Conservation (phyloP, 345 rosid genomes). For the Eucalyptus cloeziana region DNA sequence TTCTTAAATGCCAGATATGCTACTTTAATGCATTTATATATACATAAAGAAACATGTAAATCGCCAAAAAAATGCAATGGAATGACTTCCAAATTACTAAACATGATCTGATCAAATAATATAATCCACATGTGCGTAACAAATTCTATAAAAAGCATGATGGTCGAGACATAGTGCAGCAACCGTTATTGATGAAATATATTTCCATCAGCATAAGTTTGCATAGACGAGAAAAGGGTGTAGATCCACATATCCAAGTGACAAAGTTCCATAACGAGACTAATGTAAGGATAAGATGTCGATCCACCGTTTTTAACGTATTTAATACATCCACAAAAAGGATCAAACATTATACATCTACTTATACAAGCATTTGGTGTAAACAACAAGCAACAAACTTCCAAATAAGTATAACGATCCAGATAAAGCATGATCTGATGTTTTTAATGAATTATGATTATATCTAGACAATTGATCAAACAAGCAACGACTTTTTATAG, state of each 20-base stretch:
- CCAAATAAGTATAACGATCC: background rate
- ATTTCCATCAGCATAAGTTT: background rate
- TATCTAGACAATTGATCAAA: background rate
- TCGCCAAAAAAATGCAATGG: background rate
- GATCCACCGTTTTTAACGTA: background rate
- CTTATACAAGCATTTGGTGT: background rate
- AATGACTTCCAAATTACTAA: background rate
- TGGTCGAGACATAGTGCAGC: background rate
- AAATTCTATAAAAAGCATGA: background rate
- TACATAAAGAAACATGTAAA: background rate
- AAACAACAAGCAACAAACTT: background rate
- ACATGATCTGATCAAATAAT: background rate
- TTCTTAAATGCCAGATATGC: background rate
- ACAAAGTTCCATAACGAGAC: background rate
- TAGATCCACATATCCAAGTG: background rate
- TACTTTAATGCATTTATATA: background rate
- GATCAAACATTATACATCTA: background rate
- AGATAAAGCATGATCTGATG: background rate
- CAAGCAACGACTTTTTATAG: background rate
- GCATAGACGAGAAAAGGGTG: background rate
- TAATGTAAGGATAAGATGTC: background rate
- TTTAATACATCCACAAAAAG: background rate
- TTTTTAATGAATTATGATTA: background rate
- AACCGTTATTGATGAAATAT: background rate
- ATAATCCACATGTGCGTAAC: background rate